phyloP scores from a whole-genome alignment of 768 basidiomycete species.

The Tricholoma saponaceum region DNA sequence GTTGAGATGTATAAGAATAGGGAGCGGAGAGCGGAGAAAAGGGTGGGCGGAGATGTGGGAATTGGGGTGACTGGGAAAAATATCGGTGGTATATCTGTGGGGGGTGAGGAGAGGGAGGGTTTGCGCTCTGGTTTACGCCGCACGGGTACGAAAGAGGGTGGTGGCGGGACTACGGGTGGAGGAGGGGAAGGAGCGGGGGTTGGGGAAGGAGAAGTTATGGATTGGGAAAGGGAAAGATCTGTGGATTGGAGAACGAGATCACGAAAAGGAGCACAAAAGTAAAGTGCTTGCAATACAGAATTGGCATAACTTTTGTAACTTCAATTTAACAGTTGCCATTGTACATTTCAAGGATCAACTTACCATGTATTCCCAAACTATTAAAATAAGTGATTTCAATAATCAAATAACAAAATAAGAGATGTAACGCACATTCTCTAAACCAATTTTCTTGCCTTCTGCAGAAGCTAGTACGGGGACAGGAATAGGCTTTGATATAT shows the following conservation, averaged over 20 bases:
- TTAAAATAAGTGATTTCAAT: constrained; percentile 7
- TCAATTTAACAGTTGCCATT: constrained; percentile 16
- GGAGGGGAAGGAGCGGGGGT: constrained; percentile 5
- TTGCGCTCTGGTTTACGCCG: constrained; percentile 62
- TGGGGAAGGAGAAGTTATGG: background rate
- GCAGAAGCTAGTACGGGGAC: constrained; percentile 44
- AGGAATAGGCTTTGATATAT: constrained; percentile 28
- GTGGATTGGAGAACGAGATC: constrained; percentile 76
- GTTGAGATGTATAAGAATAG: constrained; percentile 81
- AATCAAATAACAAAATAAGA: background rate
- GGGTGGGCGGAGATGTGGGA: constrained; percentile 61
- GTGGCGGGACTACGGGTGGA: constrained; percentile 22
- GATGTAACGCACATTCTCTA: constrained; percentile 80
- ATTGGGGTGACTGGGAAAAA: constrained; percentile 39
- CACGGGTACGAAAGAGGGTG: constrained; percentile 31
- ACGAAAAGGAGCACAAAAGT: constrained; percentile 92
- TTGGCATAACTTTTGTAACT: constrained; percentile 80
- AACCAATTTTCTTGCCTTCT: constrained; percentile 88
- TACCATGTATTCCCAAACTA: constrained; percentile 98
- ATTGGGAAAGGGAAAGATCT: constrained; percentile 43
- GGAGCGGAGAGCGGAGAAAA: constrained; percentile 92
- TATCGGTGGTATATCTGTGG: constrained; percentile 23
- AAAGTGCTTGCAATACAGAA: constrained; percentile 96
- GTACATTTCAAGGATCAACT: constrained; percentile 15
- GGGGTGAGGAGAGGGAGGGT: constrained; percentile 22